phyloP scores from a whole-genome alignment of 2,329 filamentous ascomycete genomes.

The Claviceps sp. region DNA sequence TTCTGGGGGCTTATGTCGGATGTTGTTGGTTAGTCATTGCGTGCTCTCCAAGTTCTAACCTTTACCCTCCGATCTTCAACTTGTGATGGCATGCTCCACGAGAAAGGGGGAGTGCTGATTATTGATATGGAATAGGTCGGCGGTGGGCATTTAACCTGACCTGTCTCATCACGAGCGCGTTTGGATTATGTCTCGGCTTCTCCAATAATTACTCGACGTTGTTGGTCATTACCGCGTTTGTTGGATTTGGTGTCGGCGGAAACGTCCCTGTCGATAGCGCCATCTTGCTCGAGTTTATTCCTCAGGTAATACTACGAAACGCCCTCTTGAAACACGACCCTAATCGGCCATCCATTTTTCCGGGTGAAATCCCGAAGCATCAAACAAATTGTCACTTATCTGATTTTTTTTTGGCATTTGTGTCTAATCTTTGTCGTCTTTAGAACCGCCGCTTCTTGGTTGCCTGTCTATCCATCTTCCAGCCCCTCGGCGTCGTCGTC shows the following conservation, averaged over 20 bases:
- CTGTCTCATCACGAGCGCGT: slow-evolving; percentile 38
- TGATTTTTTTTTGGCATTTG: no score
- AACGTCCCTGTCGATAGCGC: slow-evolving; percentile 44
- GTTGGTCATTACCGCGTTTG: slow-evolving; percentile 38
- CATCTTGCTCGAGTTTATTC: slow-evolving; percentile 42
- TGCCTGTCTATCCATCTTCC: slow-evolving; percentile 39
- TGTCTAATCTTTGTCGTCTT: background rate
- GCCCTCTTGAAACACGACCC: no score
- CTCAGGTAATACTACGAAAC: slow-evolving; percentile 11
- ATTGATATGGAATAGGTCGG: slow-evolving; percentile 17
- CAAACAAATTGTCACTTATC: no score
- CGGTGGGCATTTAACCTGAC: slow-evolving; percentile 46
- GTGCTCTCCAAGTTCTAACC: no score
- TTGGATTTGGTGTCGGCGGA: slow-evolving; percentile 38
- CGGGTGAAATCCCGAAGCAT: no score
- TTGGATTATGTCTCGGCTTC: slow-evolving; percentile 37
- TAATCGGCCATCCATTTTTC: no score
- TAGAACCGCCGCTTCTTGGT: slow-evolving; percentile 35
- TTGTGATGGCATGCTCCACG: no score
- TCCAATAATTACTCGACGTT: slow-evolving; percentile 36
- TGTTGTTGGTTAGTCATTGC: slow-evolving; percentile 22
- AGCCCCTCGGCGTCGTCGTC: slow-evolving; percentile 40
- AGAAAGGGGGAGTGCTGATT: no score
- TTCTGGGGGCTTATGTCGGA: slow-evolving; percentile 43
- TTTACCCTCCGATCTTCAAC: no score